Evolutionary conservation across 371 early-diverging fungal species (phyloP).

Genomic region (Mortierella sp.): DNA sequence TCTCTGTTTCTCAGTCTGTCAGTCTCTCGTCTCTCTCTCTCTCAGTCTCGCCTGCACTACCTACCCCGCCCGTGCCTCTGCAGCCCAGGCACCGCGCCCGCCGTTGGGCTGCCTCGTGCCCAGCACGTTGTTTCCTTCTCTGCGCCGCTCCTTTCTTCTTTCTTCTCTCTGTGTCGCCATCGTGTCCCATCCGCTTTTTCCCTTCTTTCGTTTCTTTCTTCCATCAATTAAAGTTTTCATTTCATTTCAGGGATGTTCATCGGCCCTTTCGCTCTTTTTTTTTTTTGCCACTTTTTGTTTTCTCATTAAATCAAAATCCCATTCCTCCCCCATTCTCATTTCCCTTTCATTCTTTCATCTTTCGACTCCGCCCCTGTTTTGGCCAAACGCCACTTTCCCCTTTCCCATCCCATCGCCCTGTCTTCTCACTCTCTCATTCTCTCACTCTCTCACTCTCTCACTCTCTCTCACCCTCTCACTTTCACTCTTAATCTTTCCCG

Average conservation of each 20-base stretch:
- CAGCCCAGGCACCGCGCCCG: neutral
- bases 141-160: neutral
- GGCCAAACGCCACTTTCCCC: no score
- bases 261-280: no score
- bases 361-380: no score
- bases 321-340: no score
- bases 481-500: neutral
- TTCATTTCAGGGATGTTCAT: neutral
- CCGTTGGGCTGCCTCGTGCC: no score
- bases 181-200: no score
- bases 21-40: neutral
- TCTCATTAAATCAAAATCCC: no score
- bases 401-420: no score
- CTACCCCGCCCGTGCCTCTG: neutral
- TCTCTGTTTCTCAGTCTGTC: neutral
- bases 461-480: neutral
- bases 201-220: neutral
- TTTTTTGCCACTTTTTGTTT: neutral
- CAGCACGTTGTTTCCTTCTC: no score
- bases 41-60: neutral
- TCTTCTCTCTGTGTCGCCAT: neutral
- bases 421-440: neutral
- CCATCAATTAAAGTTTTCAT: no score
- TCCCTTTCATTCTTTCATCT: no score
- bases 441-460: neutral